Evolutionary conservation across 208 protist genomes (phyloP), one percentile per base, ranked within the genome.

Genomic region (Herpetomonas tarakana): DNA sequence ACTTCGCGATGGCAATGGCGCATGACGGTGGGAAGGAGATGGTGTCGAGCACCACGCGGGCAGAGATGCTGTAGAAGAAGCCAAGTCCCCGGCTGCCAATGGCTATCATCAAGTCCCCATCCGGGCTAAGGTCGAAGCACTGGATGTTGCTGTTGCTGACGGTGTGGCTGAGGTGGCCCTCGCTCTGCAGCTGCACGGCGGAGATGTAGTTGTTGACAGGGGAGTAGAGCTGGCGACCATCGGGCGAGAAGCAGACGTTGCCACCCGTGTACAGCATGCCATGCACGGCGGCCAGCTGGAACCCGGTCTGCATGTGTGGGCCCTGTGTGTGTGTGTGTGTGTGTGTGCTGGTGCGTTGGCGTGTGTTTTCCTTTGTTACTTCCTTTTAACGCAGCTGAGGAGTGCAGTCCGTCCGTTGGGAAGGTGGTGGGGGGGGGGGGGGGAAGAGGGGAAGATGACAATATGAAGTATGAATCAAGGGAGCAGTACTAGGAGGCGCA

Each of bases 211-310:
- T 96, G 70, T 92, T 82, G 0, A 96, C 90, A 3, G 90, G 90
- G 7, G 86, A 92, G 74, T 90, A 92, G 31, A 96, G 78, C 59
- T 83, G 75, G 21, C 74, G 62, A 41, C 85, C 90, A 46, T 93
- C 90, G 2, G 84, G 86, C 14, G 81, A 78, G 68, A 96, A 96
- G 59, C 52, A 62, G 35, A 96, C 78, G 72, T 96, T 96, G 61
- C 90, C 90, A 38, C 90, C 90, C 27, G 90, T 96, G 77, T 96
- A 96, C 22, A 96, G 78, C 90, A 92, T 96, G 68, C 90, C 90
- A 71, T 93, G 90, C 65, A 96, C 90, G 28, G 90, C 80, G 2
- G 86, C 90, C 18, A 96, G 73, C 70, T 96, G 86, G 55, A 92
- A 96, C 28, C 73, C 79, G 16, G 68, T 90, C 60, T 91, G 76